Percentiles rank a stretch among this genome's conserved stretches.
phyloP scores from a whole-genome alignment of 2,329 filamentous ascomycete genomes.

The Ilyonectria destructans region DNA sequence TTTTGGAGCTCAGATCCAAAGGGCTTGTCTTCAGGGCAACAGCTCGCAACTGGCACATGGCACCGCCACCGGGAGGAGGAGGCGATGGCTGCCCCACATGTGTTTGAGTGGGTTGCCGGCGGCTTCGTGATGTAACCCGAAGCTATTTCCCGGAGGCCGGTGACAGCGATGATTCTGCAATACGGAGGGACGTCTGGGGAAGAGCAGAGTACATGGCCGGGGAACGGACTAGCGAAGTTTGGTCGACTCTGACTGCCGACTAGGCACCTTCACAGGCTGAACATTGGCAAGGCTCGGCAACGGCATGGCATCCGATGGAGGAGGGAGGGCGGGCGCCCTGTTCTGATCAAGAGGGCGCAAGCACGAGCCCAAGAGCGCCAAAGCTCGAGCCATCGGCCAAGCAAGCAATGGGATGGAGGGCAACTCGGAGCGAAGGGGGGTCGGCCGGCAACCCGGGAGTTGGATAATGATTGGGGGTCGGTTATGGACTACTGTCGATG shows the following conservation, averaged over 20 bases:
- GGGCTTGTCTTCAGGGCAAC: no score
- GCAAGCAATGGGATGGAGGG: constrained; percentile 16
- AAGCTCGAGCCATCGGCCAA: constrained; percentile 5
- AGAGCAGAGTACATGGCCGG: not conserved
- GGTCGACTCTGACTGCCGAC: constrained; percentile 12
- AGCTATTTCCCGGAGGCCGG: constrained; percentile 10
- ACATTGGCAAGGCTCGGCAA: constrained; percentile 6
- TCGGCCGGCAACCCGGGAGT: constrained; percentile 9
- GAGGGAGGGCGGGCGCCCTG: constrained; percentile 8
- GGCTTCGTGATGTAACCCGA: constrained; percentile 15
- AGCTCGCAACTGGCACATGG: not conserved
- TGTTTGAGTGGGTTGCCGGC: constrained; percentile 22
- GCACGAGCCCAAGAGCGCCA: constrained; percentile 16
- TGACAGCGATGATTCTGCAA: not conserved
- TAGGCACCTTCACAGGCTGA: constrained; percentile 20
- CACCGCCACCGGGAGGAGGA: not conserved
- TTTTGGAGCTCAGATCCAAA: not conserved
- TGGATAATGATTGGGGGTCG: constrained; percentile 8
- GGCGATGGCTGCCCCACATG: constrained; percentile 14
- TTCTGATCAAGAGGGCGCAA: constrained; percentile 15
- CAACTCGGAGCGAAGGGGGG: constrained; percentile 13
- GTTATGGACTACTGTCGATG: not conserved
- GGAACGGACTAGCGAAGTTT: not conserved
- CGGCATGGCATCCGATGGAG: not conserved
- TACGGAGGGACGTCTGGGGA: not conserved